Evolutionary conservation across 345 rosid species (phyloP), one percentile per base, ranked within the genome.

Genomic region (Hirschfeldia incana): DNA sequence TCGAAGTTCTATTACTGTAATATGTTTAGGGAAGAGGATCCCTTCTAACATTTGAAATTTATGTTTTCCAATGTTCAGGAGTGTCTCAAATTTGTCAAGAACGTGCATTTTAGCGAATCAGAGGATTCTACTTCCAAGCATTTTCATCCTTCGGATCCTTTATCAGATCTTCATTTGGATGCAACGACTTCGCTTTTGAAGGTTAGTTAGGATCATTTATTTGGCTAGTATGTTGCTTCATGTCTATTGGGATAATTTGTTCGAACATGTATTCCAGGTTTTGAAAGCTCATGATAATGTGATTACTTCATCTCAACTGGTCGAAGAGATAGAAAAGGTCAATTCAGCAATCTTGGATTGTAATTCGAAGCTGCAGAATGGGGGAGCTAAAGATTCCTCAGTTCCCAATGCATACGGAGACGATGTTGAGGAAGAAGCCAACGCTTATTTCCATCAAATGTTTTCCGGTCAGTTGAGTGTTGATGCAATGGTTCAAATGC

Each of bases 401-500:
- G 33, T 90, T 51, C 81, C 92, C 79, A 93, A 86, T 55, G 90
- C 88, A 68, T 89, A 84, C 80, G 85, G 92, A 7, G 92, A 85
- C 69, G 99, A 93, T 78, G 88, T 95, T 66, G 99, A 95, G 90
- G 77, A 81, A 6, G 99, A 95, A 84, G 99, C 98, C 65, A 95
- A 95, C 80, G 89, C 96, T 70, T 93, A 91, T 76, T 95, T 95
- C 81, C 99, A 90, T 81, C 89, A 93, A 80, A 95, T 93, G 96
- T 95, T 93, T 84, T 93, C 96, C 75, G 90, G 90, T 77, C 92
- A 85, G 82, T 76, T 95, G 85, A 84, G 89, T 75, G 87, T 89
- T 70, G 99, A 95, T 69, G 85, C 92, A 17, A 91, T 95, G 96
- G 96, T 95, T 77, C 98, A 93, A 80, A 93, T 90, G 93, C 99